Conservation (phyloP, 768 basidiomycete species). For the Cantharellus cinnabarinus region DNA sequence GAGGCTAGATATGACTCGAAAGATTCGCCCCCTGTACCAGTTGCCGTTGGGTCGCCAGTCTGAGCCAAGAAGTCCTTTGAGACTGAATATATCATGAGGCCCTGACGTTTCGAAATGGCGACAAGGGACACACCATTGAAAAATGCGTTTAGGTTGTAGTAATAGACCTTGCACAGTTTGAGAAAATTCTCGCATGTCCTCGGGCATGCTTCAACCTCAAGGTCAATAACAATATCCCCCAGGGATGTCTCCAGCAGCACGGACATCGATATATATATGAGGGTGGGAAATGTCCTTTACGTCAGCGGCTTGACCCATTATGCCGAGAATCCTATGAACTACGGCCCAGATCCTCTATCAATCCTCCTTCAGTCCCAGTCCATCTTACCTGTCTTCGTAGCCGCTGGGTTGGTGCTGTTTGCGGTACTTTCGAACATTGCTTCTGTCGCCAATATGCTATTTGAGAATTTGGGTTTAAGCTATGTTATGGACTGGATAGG, state of each 20-base stretch:
- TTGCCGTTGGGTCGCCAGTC: conserved; percentile 87
- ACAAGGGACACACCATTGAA: conserved; percentile 62
- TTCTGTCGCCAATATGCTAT: background rate
- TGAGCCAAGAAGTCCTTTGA: conserved; percentile 96
- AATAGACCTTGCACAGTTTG: conserved; percentile 92
- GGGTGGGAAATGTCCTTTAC: too few relatives aligned
- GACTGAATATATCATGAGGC: conserved; percentile 27
- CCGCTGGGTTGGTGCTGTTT: background rate
- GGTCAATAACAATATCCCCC: conserved; percentile 90
- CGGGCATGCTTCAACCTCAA: conserved; percentile 81
- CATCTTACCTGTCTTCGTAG: background rate
- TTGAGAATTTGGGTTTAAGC: background rate
- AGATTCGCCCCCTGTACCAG: conserved; percentile 83
- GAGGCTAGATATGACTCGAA: conserved; percentile 60
- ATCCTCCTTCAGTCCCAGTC: background rate
- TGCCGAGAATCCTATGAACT: background rate
- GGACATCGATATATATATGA: conserved; percentile 37
- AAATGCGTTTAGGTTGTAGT: conserved; percentile 92
- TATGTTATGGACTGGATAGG: background rate
- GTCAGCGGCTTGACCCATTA: too few relatives aligned
- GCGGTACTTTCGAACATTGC: background rate
- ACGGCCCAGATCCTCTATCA: background rate
- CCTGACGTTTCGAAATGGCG: background rate
- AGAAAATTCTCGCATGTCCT: conserved; percentile 89
- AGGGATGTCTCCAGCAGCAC: conserved; percentile 92